Evolutionary conservation across 192 early-diverging fungal genomes (phyloP).

Genomic region (Entomortierella lignicola): DNA sequence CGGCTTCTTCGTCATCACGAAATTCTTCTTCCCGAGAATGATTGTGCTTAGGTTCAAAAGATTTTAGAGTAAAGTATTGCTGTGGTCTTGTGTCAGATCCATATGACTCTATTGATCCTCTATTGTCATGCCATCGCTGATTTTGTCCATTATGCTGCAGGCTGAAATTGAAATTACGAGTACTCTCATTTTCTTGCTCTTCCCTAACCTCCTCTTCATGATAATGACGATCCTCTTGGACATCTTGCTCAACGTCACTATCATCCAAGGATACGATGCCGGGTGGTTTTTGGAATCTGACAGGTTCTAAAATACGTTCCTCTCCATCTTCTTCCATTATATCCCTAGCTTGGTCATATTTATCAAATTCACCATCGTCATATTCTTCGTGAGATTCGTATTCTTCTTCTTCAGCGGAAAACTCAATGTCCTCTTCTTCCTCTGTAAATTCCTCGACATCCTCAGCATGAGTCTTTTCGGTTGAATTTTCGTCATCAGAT

Average conservation of each 20-base stretch:
- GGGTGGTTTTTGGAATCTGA: neutral
- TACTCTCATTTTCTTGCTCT: neutral
- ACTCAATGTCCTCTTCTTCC: neutral
- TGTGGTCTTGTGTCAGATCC: neutral
- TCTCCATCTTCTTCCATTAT: too few relatives aligned
- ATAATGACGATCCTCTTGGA: neutral
- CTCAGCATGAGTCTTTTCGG: too few relatives aligned
- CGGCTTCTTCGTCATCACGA: neutral
- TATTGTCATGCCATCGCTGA: neutral
- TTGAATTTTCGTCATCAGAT: slow-evolving; percentile 22
- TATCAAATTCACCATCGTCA: neutral
- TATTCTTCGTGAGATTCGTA: neutral
- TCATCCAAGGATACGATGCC: neutral
- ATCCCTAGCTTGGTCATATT: too few relatives aligned
- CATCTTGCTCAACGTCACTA: neutral
- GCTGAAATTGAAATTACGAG: too few relatives aligned
- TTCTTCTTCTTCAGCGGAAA: slow-evolving; percentile 3
- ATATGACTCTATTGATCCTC: neutral
- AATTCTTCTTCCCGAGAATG: neutral
- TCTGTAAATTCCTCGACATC: slow-evolving; percentile 8
- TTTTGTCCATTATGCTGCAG: neutral
- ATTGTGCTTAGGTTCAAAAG: too few relatives aligned
- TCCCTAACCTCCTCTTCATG: neutral
- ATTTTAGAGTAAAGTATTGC: too few relatives aligned
- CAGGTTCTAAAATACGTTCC: neutral